Percentiles rank a stretch among this genome's conserved stretches.
Evolutionary conservation across 257 asterid species (phyloP).

Genomic region (Fraxinus pennsylvanica): DNA sequence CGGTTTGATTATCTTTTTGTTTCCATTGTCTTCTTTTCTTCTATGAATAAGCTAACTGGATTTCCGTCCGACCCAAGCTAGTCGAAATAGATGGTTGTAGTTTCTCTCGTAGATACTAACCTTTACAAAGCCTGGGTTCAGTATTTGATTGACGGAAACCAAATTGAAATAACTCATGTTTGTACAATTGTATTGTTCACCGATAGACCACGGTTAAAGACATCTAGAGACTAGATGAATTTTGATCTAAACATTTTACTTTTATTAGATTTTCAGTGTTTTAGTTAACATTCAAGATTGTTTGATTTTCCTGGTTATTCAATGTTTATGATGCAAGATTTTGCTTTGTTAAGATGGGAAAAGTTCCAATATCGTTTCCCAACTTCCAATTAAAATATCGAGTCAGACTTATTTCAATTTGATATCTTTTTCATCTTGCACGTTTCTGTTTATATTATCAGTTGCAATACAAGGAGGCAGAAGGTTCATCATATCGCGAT

Average conservation of each 20-base stretch:
- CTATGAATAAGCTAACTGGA: not conserved
- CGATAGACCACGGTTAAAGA: not conserved
- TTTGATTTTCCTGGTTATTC: not conserved
- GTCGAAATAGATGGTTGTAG: not conserved
- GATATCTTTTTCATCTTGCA: conserved; percentile 7
- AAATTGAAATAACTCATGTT: not conserved
- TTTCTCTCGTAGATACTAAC: not conserved
- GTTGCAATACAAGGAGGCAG: conserved; percentile 92
- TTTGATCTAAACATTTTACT: not conserved
- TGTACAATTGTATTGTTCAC: not conserved
- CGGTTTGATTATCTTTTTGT: not conserved
- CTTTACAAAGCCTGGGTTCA: not conserved
- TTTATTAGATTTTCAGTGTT: not conserved
- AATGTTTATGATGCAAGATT: conserved; percentile 11
- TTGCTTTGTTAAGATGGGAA: conserved; percentile 1
- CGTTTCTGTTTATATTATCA: conserved; percentile 32
- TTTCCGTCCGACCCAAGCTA: not conserved
- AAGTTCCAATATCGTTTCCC: not conserved
- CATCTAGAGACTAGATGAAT: too few species aligned
- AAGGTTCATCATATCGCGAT: conserved; percentile 84
- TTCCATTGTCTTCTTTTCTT: not conserved
- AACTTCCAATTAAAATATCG: not conserved
- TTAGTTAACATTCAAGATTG: not conserved
- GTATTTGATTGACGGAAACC: not conserved
- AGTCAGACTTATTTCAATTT: not conserved